These are phyloP conservation scores for Groenewaldozyma sp. DNA, from an alignment of 1,139 yeast genomes.

Conservation along the genomic window DNA sequence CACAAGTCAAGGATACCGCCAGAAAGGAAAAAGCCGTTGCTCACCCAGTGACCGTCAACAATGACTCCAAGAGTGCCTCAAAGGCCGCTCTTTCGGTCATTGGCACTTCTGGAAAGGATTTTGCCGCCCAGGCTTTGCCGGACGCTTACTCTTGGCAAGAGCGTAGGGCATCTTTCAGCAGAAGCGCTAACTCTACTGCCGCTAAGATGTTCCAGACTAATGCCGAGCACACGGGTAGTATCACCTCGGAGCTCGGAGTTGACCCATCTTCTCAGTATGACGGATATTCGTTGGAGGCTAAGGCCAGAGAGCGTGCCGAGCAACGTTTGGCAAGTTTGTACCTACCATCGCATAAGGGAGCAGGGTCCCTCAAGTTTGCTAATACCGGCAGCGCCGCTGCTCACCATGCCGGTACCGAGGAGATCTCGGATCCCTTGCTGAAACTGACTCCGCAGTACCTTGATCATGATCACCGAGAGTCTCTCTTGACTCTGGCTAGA, in stretches of 20 bases:
- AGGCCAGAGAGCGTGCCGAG: slow-evolving; percentile 29
- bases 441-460: slow-evolving; percentile 17
- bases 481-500: slow-evolving; percentile 29
- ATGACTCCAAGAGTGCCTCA: slow-evolving; percentile 19
- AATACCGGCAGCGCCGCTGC: slow-evolving; percentile 19
- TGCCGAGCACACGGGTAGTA: neutral
- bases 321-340: slow-evolving; percentile 25
- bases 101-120: slow-evolving; percentile 27
- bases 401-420: slow-evolving; percentile 12
- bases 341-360: slow-evolving; percentile 20
- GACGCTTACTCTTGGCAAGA: slow-evolving; percentile 31
- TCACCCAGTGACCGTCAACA: slow-evolving; percentile 17
- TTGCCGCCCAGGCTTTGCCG: slow-evolving; percentile 28
- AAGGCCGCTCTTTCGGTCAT: slow-evolving; percentile 25
- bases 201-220: slow-evolving; percentile 2
- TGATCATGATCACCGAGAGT: slow-evolving; percentile 11
- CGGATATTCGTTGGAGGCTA: slow-evolving; percentile 18
- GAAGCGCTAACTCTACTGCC: slow-evolving; percentile 6
- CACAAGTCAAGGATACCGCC: slow-evolving; percentile 8
- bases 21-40: slow-evolving; percentile 9
- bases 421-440: slow-evolving; percentile 14
- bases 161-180: slow-evolving; percentile 4
- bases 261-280: slow-evolving; percentile 3
- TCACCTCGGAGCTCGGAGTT: slow-evolving; percentile 4
- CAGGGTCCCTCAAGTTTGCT: slow-evolving; percentile 19